Conservation (phyloP, 164 flowering plant species). For the Vitis rupestris region DNA sequence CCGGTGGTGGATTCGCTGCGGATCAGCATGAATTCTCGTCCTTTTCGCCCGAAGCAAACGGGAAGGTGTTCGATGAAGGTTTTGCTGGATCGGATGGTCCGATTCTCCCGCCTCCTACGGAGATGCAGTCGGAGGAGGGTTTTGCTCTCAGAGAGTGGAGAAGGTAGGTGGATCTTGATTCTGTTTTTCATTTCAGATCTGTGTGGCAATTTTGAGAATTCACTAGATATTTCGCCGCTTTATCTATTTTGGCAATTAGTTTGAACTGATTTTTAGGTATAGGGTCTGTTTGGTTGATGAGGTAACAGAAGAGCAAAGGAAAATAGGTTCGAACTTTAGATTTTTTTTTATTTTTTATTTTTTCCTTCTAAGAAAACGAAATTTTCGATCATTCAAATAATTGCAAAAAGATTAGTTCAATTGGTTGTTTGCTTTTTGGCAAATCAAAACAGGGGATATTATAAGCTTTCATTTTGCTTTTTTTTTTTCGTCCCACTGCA, state of each 20-base stretch:
- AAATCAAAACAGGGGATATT: too few relatives aligned
- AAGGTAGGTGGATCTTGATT: constrained; percentile 24
- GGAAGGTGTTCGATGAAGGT: constrained; percentile 13
- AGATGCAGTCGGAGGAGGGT: constrained; percentile 43
- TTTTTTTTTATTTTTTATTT: too few relatives aligned
- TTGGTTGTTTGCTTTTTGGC: too few relatives aligned
- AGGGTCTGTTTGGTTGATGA: constrained; percentile 3
- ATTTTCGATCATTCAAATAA: too few relatives aligned
- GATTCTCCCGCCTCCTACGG: constrained; percentile 38
- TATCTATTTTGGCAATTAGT: neutral
- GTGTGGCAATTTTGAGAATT: neutral
- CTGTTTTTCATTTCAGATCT: neutral
- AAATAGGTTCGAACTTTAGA: neutral
- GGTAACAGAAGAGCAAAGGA: neutral
- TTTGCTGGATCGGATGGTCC: constrained; percentile 29
- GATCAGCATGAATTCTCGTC: too few relatives aligned
- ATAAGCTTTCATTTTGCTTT: too few relatives aligned
- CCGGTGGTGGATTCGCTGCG: constrained; percentile 17
- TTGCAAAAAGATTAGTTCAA: too few relatives aligned
- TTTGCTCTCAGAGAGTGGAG: constrained; percentile 53
- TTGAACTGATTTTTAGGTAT: neutral
- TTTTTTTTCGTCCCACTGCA: too few relatives aligned
- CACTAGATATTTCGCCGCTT: neutral
- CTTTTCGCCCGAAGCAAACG: constrained; percentile 22
- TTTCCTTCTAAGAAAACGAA: too few relatives aligned